phyloP scores from a whole-genome alignment of 2,329 filamentous ascomycete species.

The Ceratocystis smalleyi region DNA sequence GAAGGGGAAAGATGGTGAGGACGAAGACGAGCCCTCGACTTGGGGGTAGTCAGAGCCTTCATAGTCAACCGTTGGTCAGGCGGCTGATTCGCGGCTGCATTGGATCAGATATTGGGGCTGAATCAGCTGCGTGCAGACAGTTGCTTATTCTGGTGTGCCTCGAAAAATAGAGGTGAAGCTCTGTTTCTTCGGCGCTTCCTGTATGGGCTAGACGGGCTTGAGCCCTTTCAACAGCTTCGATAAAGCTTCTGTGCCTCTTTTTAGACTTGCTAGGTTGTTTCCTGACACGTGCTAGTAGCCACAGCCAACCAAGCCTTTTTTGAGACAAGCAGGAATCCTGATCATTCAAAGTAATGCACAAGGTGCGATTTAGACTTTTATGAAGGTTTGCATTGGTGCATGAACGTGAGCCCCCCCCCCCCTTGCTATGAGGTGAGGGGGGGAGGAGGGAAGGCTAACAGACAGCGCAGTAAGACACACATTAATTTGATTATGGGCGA shows the following conservation, averaged over 20 bases:
- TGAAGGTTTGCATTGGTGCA: not conserved
- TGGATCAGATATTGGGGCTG: too few relatives aligned
- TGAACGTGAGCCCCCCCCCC: not conserved
- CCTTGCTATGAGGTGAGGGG: not conserved
- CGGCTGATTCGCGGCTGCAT: too few relatives aligned
- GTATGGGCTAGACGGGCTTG: not conserved
- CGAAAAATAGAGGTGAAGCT: too few relatives aligned
- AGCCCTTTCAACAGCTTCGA: not conserved
- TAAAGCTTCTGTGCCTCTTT: slow-evolving; percentile 5
- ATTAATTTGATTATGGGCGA: not conserved
- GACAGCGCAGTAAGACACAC: not conserved
- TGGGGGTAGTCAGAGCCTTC: too few relatives aligned
- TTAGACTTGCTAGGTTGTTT: not conserved
- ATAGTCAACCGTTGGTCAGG: too few relatives aligned
- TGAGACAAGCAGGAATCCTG: slow-evolving; percentile 3
- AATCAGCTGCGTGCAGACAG: too few relatives aligned
- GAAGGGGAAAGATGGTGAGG: too few relatives aligned
- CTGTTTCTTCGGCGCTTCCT: not conserved
- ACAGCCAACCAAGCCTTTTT: not conserved
- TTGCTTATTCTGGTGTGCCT: too few relatives aligned
- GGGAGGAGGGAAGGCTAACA: not conserved
- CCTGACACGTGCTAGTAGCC: slow-evolving; percentile 1
- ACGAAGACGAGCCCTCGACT: too few relatives aligned
- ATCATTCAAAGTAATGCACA: not conserved
- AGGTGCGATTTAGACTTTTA: not conserved